Conservation (phyloP, 352 stramenopile species). For the Phytopythium helicoides region DNA sequence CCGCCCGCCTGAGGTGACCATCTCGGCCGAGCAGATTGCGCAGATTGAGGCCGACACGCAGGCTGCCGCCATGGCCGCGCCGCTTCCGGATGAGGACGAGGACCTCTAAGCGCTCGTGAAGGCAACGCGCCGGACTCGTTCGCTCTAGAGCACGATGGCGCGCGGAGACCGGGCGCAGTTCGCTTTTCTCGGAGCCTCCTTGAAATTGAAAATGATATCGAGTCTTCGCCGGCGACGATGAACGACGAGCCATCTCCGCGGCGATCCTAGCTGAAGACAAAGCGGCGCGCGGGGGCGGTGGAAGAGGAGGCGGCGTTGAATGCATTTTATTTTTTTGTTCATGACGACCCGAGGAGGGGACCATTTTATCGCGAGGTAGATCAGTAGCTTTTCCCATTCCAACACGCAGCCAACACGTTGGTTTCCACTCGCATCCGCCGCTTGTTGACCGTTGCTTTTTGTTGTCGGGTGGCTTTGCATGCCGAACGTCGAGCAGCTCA, state of each 20-base stretch:
- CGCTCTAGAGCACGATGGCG: constrained; percentile 7
- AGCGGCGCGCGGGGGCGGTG: constrained; percentile 28
- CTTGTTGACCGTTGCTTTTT: too few species aligned
- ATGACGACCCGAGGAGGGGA: constrained; percentile 11
- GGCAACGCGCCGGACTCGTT: constrained; percentile 1
- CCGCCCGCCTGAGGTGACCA: constrained; percentile 94
- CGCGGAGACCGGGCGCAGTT: constrained; percentile 1
- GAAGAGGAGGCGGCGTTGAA: constrained; percentile 35
- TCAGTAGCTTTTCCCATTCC: constrained; percentile 6
- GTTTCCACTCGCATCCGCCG: too few species aligned
- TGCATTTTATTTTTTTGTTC: constrained; percentile 40
- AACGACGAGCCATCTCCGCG: not conserved
- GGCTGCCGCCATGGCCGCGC: constrained; percentile 88
- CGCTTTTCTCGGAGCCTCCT: constrained; percentile 7
- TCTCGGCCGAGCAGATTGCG: constrained; percentile 92
- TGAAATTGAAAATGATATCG: constrained; percentile 18
- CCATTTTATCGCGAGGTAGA: constrained; percentile 5
- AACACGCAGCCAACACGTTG: not conserved
- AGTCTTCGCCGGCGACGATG: constrained; percentile 5
- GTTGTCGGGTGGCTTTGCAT: too few species aligned
- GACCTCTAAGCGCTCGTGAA: constrained; percentile 86
- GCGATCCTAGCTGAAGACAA: constrained; percentile 5
- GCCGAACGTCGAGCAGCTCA: too few species aligned
- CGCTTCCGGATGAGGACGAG: constrained; percentile 97
- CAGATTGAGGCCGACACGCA: constrained; percentile 92